Evolutionary conservation across 2,329 filamentous ascomycete genomes (phyloP).

Genomic region (Diaporthe velutina): DNA sequence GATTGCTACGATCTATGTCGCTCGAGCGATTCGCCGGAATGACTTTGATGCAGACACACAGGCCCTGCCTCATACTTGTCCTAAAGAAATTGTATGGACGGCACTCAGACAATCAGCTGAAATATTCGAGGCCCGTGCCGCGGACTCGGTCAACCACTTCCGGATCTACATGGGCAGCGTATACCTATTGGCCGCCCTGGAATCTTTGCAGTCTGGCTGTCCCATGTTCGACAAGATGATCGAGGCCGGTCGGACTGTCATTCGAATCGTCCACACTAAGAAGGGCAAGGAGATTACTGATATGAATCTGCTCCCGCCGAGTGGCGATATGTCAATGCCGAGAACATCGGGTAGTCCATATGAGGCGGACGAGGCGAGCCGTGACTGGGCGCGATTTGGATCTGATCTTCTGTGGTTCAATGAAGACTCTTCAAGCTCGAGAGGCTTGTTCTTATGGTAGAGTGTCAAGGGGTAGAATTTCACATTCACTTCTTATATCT

Average conservation of each 20-base stretch:
- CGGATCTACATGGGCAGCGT: not conserved
- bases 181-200: not conserved
- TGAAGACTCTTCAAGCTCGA: no score
- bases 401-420: no score
- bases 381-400: no score
- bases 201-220: not conserved
- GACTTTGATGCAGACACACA: not conserved
- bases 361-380: no score
- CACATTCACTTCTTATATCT: no score
- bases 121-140: not conserved
- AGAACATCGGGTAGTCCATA: not conserved
- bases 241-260: not conserved
- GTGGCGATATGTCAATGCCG: not conserved
- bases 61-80: not conserved
- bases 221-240: not conserved
- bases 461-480: no score
- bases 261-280: not conserved
- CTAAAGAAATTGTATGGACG: not conserved
- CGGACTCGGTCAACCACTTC: not conserved
- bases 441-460: no score
- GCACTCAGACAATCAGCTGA: not conserved
- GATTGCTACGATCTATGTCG: not conserved
- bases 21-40: not conserved
- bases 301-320: not conserved
- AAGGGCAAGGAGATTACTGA: not conserved